phyloP scores from a whole-genome alignment of 306 rosid species.

The Lathyrus oleraceus region DNA sequence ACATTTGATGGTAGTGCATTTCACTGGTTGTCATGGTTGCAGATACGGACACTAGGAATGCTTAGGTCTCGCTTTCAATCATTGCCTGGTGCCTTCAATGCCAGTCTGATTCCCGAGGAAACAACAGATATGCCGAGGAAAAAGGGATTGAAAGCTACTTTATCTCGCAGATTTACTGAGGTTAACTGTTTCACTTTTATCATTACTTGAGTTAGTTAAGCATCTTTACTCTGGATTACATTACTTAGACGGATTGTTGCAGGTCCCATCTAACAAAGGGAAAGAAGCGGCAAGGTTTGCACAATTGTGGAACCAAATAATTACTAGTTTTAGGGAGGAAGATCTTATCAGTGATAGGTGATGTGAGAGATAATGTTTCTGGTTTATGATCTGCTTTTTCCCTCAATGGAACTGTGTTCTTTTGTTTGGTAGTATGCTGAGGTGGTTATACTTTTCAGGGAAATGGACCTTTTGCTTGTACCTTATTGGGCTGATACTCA shows the following conservation, averaged over 20 bases:
- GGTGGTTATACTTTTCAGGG: constrained; percentile 57
- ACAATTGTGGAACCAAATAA: constrained; percentile 94
- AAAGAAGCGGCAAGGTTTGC: constrained; percentile 94
- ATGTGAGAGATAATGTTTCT: constrained; percentile 17
- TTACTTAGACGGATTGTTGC: constrained; percentile 24
- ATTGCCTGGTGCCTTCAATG: constrained; percentile 90
- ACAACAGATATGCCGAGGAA: constrained; percentile 71
- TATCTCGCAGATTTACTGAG: constrained; percentile 63
- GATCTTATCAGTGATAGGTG: constrained; percentile 91
- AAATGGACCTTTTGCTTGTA: constrained; percentile 93
- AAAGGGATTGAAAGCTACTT: constrained; percentile 85
- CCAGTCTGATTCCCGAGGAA: constrained; percentile 77
- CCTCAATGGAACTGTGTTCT: background rate
- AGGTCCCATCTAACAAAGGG: constrained; percentile 74
- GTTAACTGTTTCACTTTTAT: constrained; percentile 35
- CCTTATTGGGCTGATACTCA: constrained; percentile 98
- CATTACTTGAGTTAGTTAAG: constrained; percentile 15
- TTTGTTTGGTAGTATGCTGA: constrained; percentile 35
- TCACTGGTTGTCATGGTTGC: constrained; percentile 41
- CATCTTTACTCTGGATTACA: constrained; percentile 6
- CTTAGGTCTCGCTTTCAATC: constrained; percentile 93
- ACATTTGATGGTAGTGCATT: background rate
- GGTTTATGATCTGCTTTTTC: constrained; percentile 20
- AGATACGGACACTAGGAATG: constrained; percentile 99
- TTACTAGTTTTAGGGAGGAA: constrained; percentile 91